These are phyloP conservation scores for Stephania cephalantha DNA, from an alignment of 164 flowering plant species.

Conservation along the genomic window DNA sequence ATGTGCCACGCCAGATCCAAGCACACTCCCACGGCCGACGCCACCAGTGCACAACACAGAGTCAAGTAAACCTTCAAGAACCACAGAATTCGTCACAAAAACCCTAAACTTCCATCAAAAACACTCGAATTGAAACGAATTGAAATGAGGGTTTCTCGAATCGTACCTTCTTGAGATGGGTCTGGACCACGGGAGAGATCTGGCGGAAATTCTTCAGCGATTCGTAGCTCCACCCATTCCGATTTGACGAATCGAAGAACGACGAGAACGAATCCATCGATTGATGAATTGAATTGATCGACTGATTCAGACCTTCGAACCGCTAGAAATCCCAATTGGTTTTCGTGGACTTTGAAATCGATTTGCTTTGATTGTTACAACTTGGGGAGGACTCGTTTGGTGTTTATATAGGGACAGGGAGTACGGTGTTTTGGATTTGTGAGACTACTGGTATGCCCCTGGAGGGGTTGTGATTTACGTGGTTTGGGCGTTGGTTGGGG, in stretches of 20 bases:
- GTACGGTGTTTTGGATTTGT: no score
- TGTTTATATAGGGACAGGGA: no score
- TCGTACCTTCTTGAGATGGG: slow-evolving; percentile 20
- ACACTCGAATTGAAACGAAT: background rate
- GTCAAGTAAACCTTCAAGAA: slow-evolving; percentile 66
- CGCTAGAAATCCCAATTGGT: background rate
- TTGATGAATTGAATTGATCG: background rate
- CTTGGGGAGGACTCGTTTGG: no score
- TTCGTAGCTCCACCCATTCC: slow-evolving; percentile 17
- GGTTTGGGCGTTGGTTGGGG: background rate
- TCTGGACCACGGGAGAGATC: slow-evolving; percentile 21
- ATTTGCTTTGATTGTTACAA: no score
- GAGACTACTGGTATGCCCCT: background rate
- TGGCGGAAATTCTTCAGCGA: slow-evolving; percentile 17
- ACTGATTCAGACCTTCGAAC: background rate
- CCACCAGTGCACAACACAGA: slow-evolving; percentile 63
- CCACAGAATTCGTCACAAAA: background rate
- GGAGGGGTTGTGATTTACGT: background rate
- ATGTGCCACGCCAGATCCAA: slow-evolving; percentile 75
- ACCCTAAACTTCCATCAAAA: background rate
- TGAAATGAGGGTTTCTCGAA: background rate
- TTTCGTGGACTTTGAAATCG: no score
- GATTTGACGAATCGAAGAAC: slow-evolving; percentile 12
- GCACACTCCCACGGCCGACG: slow-evolving; percentile 72
- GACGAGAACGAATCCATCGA: slow-evolving; percentile 20